Percentiles rank a stretch among this genome's conserved stretches.
Evolutionary conservation across 495 filamentous ascomycete species (phyloP).

Genomic region (Penicillium coprophilum): DNA sequence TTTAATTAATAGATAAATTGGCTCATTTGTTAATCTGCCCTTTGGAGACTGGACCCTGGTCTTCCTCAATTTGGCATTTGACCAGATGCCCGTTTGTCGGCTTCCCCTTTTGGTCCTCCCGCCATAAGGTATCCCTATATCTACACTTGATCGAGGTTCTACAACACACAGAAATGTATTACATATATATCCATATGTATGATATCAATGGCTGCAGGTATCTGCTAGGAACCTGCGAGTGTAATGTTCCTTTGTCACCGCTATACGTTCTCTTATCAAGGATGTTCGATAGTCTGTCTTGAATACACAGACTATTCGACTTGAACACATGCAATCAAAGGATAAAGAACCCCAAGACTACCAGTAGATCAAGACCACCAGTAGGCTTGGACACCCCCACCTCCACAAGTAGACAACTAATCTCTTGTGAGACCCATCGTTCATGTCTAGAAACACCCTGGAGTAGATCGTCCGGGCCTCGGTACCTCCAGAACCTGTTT

Average conservation of each 20-base stretch:
- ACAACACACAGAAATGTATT: no score
- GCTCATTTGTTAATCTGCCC: background rate
- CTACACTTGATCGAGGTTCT: background rate
- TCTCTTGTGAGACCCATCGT: slow-evolving; percentile 1
- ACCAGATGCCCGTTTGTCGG: slow-evolving; percentile 17
- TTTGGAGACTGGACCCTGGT: slow-evolving; percentile 10
- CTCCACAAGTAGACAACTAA: background rate
- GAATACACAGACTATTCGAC: background rate
- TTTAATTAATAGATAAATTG: background rate
- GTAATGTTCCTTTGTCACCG: slow-evolving; percentile 4
- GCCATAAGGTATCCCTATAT: slow-evolving; percentile 9
- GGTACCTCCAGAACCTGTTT: background rate
- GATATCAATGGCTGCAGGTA: background rate
- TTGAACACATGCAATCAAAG: background rate
- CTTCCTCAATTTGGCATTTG: slow-evolving; percentile 18
- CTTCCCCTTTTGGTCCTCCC: slow-evolving; percentile 31
- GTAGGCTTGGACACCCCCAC: slow-evolving; percentile 1
- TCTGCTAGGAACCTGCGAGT: background rate
- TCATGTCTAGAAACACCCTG: background rate
- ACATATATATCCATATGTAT: background rate
- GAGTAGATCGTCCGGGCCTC: background rate
- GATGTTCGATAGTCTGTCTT: background rate
- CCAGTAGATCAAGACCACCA: background rate
- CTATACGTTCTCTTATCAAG: background rate
- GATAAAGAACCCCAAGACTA: background rate